Base-by-base conservation (phyloP, 176 grass and related monocot genomes). In the Lolium multiflorum region DNA sequence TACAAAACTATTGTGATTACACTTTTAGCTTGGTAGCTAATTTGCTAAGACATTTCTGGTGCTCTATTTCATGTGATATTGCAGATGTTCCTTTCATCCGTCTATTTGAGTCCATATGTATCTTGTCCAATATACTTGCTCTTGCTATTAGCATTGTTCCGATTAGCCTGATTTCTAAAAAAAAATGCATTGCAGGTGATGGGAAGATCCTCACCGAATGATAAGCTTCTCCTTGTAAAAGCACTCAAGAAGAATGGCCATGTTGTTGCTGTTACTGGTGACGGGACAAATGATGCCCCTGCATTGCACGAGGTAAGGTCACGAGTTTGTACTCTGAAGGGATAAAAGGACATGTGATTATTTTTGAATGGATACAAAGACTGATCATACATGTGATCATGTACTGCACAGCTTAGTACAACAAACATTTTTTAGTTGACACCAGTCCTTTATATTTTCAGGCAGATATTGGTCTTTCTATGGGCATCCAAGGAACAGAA, bases 401-500 rank as follows among this genome's bases (percentile, higher is more conserved):
- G n/a, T 31, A 79, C 51, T 55, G 15, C 51, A 55, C 25, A 41
- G 11, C 76, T 83, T 22, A 58, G 4, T 55, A 20, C 44, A 61
- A 39, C 25, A 3, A 76, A 47, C 37, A 68, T 76, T 31, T 17
- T 28, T 58, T 47, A 50, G 71, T 74, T 49, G 71, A 74, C 21
- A 24, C 63, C 26, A 66, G 63, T 66, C 62, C 41, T 58, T 78
- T 76, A 74, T 44, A 31, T 76, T 89, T 92, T 91, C 87, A 99
- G 97, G 97, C 97, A 89, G 92, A 99, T 81, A 99, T 99, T 77
- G 97, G 97, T 86, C 97, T 99, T 85, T 74, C 97, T 31, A 99
- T 99, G 97, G 97, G 97, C 21, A 94, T 99, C 63, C 89, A 96
- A 85, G 97, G 97, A 77, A 99, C 97, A 82, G 97, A 99, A 91